Conservation (phyloP, 108 stramenopile genomes). For the Cyclostephanos tholiformis region DNA sequence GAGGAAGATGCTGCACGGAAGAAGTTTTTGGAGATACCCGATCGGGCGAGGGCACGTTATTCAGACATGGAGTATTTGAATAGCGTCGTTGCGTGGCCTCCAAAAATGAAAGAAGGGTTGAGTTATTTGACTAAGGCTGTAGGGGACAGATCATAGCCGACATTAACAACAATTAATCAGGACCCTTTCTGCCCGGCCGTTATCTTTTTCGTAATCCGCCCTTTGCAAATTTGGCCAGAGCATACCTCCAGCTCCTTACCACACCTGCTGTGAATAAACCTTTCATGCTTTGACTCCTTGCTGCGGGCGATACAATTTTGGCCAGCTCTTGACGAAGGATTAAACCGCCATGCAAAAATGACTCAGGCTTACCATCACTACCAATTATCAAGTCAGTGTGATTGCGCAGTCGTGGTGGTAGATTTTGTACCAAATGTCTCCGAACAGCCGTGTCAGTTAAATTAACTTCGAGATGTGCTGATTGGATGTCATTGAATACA, state of each 20-base stretch:
- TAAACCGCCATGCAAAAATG: constrained; percentile 22
- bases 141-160: constrained; percentile 34
- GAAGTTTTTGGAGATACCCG: constrained; percentile 83
- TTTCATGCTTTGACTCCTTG: constrained; percentile 78
- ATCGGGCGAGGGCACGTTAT: constrained; percentile 69
- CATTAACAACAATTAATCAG: not conserved
- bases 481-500: constrained; percentile 1
- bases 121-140: constrained; percentile 31
- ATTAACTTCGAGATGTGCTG: constrained; percentile 46
- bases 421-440: constrained; percentile 28
- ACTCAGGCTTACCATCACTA: no score
- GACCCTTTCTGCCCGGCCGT: not conserved
- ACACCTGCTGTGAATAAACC: constrained; percentile 78
- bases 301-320: constrained; percentile 71
- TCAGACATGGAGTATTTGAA: constrained; percentile 63
- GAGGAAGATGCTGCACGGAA: constrained; percentile 72
- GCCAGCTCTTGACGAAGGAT: constrained; percentile 37
- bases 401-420: constrained; percentile 40
- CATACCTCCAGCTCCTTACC: constrained; percentile 66
- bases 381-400: constrained; percentile 41
- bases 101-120: constrained; percentile 67
- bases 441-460: constrained; percentile 22
- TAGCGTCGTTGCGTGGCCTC: constrained; percentile 73
- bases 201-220: constrained; percentile 46
- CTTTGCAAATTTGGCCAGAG: constrained; percentile 77